Evolutionary conservation across 2,329 filamentous ascomycete genomes (phyloP).

Genomic region (Penicillium sumatraense): DNA sequence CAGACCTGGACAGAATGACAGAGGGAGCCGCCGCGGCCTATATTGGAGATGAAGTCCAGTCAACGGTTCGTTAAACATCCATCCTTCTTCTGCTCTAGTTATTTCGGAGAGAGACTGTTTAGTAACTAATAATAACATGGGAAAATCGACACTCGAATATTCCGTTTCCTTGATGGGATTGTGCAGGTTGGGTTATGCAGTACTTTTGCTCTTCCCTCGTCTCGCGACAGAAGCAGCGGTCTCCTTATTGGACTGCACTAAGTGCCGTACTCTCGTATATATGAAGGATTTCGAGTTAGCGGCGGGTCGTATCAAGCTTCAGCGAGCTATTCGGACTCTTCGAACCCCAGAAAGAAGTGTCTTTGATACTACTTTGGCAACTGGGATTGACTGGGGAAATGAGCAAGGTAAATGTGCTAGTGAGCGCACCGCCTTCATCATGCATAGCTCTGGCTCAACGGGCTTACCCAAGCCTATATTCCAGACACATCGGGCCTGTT

Average conservation of each 20-base stretch:
- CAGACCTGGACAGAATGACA: neutral
- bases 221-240: neutral
- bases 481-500: conserved; percentile 56
- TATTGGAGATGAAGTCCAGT: neutral
- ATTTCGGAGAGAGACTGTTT: too few species aligned
- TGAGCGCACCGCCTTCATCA: conserved; percentile 42
- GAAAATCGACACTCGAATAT: conserved; percentile 5
- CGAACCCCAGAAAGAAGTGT: too few species aligned
- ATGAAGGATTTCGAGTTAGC: neutral
- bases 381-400: neutral
- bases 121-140: neutral
- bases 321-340: too few species aligned
- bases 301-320: neutral
- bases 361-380: too few species aligned
- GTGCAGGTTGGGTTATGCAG: conserved; percentile 1
- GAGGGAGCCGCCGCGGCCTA: neutral
- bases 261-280: conserved; percentile 1
- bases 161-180: conserved; percentile 1
- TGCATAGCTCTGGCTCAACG: conserved; percentile 61
- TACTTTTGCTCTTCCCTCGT: neutral
- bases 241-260: neutral
- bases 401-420: neutral
- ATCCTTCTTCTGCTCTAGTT: too few species aligned
- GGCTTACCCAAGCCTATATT: conserved; percentile 67
- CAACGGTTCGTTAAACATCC: neutral